A percentile compares a stretch with the other conserved stretches of the same genome.
Evolutionary conservation across 2,329 filamentous ascomycete species (phyloP).

Genomic region (Cercospora berteroae): DNA sequence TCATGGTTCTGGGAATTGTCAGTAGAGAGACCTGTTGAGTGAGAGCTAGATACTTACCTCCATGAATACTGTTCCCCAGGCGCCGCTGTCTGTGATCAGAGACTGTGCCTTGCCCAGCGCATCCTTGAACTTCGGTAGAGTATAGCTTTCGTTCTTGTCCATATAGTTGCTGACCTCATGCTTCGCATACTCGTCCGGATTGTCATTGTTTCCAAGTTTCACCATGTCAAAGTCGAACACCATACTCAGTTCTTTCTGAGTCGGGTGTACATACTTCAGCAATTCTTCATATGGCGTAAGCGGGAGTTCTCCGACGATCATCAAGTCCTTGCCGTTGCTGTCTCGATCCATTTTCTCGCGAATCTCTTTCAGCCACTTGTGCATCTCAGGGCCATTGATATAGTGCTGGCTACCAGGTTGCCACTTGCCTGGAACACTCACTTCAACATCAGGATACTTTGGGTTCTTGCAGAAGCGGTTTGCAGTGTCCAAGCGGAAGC

Average conservation of each 20-base stretch:
- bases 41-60: slow-evolving; percentile 48
- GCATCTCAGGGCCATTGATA: slow-evolving; percentile 43
- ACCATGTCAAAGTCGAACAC: slow-evolving; percentile 70
- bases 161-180: slow-evolving; percentile 30
- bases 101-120: slow-evolving; percentile 28
- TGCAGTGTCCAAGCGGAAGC: slow-evolving; percentile 40
- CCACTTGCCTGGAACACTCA: slow-evolving; percentile 23
- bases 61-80: slow-evolving; percentile 65
- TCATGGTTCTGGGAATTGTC: slow-evolving; percentile 53
- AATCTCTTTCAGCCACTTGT: slow-evolving; percentile 50
- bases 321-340: slow-evolving; percentile 35
- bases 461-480: slow-evolving; percentile 31
- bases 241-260: slow-evolving; percentile 63
- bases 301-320: slow-evolving; percentile 55
- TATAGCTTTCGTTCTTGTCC: slow-evolving; percentile 33
- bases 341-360: slow-evolving; percentile 26
- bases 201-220: slow-evolving; percentile 43
- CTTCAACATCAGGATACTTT: slow-evolving; percentile 27
- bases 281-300: slow-evolving; percentile 50
- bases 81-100: slow-evolving; percentile 57
- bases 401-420: slow-evolving; percentile 28
- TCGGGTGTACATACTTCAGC: slow-evolving; percentile 53
- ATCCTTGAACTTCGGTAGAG: slow-evolving; percentile 28
- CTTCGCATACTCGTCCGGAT: slow-evolving; percentile 28
- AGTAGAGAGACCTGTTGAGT: neutral